Conservation (phyloP, 208 protist genomes). For the Angomonas ambiguus region DNA sequence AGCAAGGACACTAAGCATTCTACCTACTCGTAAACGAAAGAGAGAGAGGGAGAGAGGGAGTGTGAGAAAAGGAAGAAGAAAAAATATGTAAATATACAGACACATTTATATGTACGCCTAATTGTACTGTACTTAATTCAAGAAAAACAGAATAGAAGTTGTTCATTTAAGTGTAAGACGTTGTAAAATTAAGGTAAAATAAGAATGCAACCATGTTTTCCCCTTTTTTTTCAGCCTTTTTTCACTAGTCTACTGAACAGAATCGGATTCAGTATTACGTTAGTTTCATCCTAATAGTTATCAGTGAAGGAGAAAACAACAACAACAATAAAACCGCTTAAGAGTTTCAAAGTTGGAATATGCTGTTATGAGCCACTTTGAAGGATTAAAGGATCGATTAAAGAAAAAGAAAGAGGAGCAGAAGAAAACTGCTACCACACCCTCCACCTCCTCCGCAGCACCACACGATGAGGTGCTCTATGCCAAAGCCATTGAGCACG, state of each 20-base stretch:
- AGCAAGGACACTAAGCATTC: neutral
- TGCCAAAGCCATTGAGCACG: neutral
- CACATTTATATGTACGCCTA: conserved; percentile 4
- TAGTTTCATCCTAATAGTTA: no score
- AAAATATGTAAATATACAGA: neutral
- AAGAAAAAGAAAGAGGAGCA: conserved; percentile 25
- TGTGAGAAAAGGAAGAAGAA: no score
- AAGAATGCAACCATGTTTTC: no score
- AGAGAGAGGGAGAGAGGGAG: no score
- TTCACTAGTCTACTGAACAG: no score
- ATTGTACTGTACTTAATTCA: neutral
- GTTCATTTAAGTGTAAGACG: neutral
- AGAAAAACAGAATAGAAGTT: neutral
- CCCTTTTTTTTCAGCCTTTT: no score
- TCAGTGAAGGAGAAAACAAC: no score
- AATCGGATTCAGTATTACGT: no score
- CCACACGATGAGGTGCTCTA: neutral
- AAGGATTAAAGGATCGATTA: conserved; percentile 23
- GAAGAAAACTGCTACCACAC: neutral
- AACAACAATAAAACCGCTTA: no score
- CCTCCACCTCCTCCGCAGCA: no score
- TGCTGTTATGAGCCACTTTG: conserved; percentile 21
- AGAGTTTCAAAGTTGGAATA: no score
- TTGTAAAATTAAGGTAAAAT: neutral
- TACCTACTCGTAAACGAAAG: neutral